Conservation (phyloP, 2,329 filamentous ascomycete genomes). For the Fusarium citri region DNA sequence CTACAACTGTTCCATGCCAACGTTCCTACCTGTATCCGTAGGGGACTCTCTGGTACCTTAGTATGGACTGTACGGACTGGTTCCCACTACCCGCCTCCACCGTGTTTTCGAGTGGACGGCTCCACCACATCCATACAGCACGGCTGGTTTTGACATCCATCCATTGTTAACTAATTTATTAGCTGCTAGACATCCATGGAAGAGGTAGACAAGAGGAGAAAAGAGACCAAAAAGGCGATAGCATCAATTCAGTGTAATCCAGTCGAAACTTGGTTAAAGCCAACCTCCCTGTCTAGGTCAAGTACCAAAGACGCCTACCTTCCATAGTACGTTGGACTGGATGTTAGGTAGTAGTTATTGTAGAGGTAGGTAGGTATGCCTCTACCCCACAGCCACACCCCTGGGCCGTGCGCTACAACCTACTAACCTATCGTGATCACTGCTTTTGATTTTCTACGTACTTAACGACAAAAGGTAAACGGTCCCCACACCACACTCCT, state of each 20-base stretch:
- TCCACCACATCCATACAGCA: slow-evolving; percentile 29
- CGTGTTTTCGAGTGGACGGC: slow-evolving; percentile 17
- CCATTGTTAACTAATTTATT: neutral
- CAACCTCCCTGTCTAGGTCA: neutral
- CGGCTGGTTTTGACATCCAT: slow-evolving; percentile 11
- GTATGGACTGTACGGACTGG: neutral
- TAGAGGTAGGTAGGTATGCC: neutral
- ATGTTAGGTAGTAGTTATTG: neutral
- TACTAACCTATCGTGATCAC: slow-evolving; percentile 42
- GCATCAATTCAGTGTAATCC: neutral
- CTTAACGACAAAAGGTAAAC: slow-evolving; percentile 7
- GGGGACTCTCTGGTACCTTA: slow-evolving; percentile 1
- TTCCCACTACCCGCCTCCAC: slow-evolving; percentile 28
- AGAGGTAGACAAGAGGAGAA: slow-evolving; percentile 8
- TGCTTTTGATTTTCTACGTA: slow-evolving; percentile 37
- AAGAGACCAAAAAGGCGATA: neutral
- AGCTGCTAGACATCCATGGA: slow-evolving; percentile 1
- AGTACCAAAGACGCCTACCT: neutral
- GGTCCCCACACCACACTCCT: slow-evolving; percentile 44
- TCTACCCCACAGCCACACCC: slow-evolving; percentile 47
- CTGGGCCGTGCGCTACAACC: slow-evolving; percentile 36
- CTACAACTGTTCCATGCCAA: neutral
- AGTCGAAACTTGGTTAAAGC: neutral
- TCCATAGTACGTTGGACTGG: neutral
- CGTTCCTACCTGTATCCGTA: neutral